Base-by-base conservation (phyloP, 192 early-diverging fungal genomes). In the Coemansia umbellata region DNA sequence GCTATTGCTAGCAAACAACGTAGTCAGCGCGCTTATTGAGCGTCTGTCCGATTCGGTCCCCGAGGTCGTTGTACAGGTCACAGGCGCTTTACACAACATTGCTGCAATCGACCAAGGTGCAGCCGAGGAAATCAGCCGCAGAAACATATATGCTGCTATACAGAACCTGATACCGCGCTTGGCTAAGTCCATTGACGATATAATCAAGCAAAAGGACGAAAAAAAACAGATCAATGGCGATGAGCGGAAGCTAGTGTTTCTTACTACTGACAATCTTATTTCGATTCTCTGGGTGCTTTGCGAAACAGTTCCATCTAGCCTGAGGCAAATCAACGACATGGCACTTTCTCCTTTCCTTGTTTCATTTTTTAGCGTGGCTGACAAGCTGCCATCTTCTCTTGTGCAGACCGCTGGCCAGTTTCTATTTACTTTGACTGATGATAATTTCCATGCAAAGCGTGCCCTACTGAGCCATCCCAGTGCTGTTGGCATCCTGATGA, bases 371-470 rank as follows among this genome's bases (percentile, higher is more conserved):
- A 64, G 63, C 49, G 78, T 71, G 15, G 41, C 52, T 30, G 65
- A 52, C 32, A 74, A 49, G 47, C 56, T 72, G 23, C 67, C 68
- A 2, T 24, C 56, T 10, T 67, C 72, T 14, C 55, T 70, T 44
- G 54, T 80, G 49, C 61, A 69, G 45, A 65, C 59, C 2, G 72
- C 78, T 23, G 90, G 79, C 7, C 91, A 92, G 73, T 89, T 85
- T 35, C 73, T 95, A 11, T 85, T 88, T 57, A 89, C 90, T 3
- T 70, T 95, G 35, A 88, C 90, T 0, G 91, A 92, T 43, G 87
- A 88, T 14, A 91, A 91, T 55, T 52, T 65, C 10, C 74, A 78
- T 3, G 78, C 82, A 27, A 60, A 82, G 37, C 69, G 78, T 21
- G 58, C 81, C 3, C 83, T 90, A 65, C 57, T 78, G 23, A 57